phyloP scores from a whole-genome alignment of 345 rosid species.

The Geranium brycei region DNA sequence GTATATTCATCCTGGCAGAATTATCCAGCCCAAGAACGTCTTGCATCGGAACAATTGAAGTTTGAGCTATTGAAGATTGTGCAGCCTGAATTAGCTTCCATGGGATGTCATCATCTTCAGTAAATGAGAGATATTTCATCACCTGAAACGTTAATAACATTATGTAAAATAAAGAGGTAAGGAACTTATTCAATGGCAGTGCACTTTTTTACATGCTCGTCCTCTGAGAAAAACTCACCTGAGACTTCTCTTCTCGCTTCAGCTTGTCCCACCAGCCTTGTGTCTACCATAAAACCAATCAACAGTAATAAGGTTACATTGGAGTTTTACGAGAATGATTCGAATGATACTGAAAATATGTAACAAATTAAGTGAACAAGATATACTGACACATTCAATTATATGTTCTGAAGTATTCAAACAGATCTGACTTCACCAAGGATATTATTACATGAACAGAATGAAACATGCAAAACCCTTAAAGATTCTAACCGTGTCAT shows the following conservation, averaged over 20 bases:
- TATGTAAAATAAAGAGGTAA: background rate
- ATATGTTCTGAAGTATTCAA: background rate
- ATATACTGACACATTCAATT: no score
- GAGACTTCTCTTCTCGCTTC: conserved; percentile 46
- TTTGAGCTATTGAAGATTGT: conserved; percentile 58
- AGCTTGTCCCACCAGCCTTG: conserved; percentile 77
- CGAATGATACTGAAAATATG: background rate
- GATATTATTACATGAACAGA: background rate
- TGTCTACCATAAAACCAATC: conserved; percentile 23
- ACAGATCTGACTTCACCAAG: background rate
- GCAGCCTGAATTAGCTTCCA: conserved; percentile 61
- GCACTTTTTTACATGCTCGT: background rate
- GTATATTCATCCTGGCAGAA: conserved; percentile 83
- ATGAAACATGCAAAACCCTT: background rate
- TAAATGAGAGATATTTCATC: conserved; percentile 43
- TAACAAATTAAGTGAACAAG: background rate
- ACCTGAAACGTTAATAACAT: conserved; percentile 29
- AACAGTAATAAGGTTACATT: background rate
- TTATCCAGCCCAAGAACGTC: conserved; percentile 72
- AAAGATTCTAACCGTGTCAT: conserved; percentile 57
- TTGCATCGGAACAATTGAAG: conserved; percentile 77
- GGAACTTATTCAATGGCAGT: background rate
- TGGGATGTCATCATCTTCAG: conserved; percentile 38
- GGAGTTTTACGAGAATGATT: background rate
- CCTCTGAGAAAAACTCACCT: conserved; percentile 33